These are phyloP conservation scores for Gossypium gossypioides DNA, from an alignment of 441 rosid species.

Conservation along the genomic window DNA sequence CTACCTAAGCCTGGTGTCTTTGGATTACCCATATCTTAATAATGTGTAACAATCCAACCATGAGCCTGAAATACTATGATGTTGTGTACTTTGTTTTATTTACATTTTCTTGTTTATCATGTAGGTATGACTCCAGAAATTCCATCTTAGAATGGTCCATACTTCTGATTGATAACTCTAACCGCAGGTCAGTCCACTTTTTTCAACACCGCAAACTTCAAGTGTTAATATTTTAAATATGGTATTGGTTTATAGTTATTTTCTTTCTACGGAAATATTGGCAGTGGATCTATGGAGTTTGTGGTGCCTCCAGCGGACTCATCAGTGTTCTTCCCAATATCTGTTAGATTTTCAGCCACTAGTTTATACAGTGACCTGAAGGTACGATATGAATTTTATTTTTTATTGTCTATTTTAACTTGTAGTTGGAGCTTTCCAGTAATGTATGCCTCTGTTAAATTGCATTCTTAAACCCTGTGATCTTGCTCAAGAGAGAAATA, in stretches of 20 bases:
- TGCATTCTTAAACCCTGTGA: background rate
- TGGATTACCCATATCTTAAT: background rate
- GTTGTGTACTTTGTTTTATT: background rate
- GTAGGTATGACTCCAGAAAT: conserved; percentile 81
- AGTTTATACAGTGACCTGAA: conserved; percentile 24
- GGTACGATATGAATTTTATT: conserved; percentile 32
- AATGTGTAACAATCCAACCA: background rate
- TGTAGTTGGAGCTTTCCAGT: background rate
- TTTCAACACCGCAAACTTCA: background rate
- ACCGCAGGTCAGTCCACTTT: conserved; percentile 57
- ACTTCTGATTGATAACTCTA: conserved; percentile 78
- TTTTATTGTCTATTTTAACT: background rate
- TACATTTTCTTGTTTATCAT: conserved; percentile 4
- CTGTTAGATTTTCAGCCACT: conserved; percentile 72
- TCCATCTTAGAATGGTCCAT: conserved; percentile 88
- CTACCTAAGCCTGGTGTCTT: background rate
- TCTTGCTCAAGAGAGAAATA: background rate
- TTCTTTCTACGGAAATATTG: conserved; percentile 7
- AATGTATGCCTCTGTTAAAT: background rate
- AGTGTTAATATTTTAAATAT: background rate
- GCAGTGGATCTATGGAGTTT: conserved; percentile 97
- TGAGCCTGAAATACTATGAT: background rate
- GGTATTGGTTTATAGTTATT: background rate
- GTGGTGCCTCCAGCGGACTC: conserved; percentile 91
- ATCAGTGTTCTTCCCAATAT: conserved; percentile 79